These are phyloP conservation scores for Maudiozyma saulgeensis DNA, from an alignment of 805 yeast species.

Conservation along the genomic window DNA sequence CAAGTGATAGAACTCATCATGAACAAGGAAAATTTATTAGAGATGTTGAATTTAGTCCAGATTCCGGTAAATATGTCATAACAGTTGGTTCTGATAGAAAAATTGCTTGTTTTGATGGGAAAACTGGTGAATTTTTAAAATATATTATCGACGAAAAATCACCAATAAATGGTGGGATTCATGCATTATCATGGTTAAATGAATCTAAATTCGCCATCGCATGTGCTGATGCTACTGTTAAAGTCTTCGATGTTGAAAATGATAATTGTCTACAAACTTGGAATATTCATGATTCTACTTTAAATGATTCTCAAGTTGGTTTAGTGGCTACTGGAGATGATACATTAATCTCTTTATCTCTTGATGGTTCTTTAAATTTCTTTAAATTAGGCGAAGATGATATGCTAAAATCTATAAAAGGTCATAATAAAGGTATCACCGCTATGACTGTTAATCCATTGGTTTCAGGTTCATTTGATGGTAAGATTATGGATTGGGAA, in stretches of 20 bases:
- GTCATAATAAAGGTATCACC: constrained; percentile 81
- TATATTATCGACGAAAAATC: constrained; percentile 34
- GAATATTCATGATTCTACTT: constrained; percentile 33
- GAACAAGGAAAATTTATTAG: constrained; percentile 55
- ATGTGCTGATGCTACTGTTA: constrained; percentile 73
- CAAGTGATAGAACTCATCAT: constrained; percentile 65
- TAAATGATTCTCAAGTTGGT: constrained; percentile 72
- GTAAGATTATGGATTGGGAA: constrained; percentile 57
- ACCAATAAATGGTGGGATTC: constrained; percentile 72
- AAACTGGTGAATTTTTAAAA: constrained; percentile 63
- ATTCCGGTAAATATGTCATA: constrained; percentile 52
- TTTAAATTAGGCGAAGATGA: constrained; percentile 35
- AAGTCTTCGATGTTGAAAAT: constrained; percentile 47
- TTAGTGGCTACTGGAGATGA: constrained; percentile 50
- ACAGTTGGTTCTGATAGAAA: constrained; percentile 81
- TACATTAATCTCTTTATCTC: constrained; percentile 54
- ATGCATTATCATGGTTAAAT: constrained; percentile 60
- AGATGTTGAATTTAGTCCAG: constrained; percentile 74
- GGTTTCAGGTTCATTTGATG: constrained; percentile 75
- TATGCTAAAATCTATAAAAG: constrained; percentile 37
- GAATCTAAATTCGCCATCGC: constrained; percentile 56
- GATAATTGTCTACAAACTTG: constrained; percentile 42
- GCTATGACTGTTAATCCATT: constrained; percentile 34
- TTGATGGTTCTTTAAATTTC: constrained; percentile 61
- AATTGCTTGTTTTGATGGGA: constrained; percentile 76